Evolutionary conservation across 345 rosid genomes (phyloP).

Genomic region (Salix koriyanagi): DNA sequence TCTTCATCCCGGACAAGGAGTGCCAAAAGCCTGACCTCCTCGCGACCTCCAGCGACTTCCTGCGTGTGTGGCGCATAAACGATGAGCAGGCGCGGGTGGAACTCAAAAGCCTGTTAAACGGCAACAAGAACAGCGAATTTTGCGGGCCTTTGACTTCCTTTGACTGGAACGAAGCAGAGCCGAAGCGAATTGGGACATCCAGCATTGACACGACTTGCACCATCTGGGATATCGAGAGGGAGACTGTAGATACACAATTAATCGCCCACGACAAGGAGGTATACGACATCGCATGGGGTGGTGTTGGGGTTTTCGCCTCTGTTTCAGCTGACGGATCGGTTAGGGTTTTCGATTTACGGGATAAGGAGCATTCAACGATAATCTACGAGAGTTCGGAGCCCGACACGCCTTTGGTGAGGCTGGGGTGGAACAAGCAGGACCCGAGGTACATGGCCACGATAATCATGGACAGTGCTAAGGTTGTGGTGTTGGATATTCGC

Average conservation of each 20-base stretch:
- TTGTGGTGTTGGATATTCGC: constrained; percentile 88
- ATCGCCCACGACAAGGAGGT: constrained; percentile 98
- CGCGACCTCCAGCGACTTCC: constrained; percentile 89
- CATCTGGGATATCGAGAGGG: constrained; percentile 91
- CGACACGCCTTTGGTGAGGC: constrained; percentile 77
- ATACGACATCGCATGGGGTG: constrained; percentile 97
- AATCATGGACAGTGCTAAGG: constrained; percentile 90
- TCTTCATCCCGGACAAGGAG: constrained; percentile 90
- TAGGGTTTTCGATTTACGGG: constrained; percentile 80
- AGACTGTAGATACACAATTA: constrained; percentile 86
- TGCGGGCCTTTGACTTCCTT: constrained; percentile 92
- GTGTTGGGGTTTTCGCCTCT: constrained; percentile 86
- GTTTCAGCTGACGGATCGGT: constrained; percentile 94
- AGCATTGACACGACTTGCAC: constrained; percentile 93
- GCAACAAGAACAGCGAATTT: constrained; percentile 82
- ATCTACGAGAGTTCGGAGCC: constrained; percentile 94
- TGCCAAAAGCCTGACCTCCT: constrained; percentile 85
- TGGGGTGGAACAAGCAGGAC: constrained; percentile 99
- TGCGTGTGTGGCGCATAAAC: constrained; percentile 76
- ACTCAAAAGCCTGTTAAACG: constrained; percentile 67
- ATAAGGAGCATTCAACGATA: constrained; percentile 87
- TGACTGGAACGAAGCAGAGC: constrained; percentile 97
- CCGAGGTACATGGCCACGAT: constrained; percentile 97
- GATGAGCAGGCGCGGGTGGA: constrained; percentile 70
- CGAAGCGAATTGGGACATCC: constrained; percentile 81